Evolutionary conservation across 2,329 filamentous ascomycete species (phyloP), one percentile per base, ranked within the genome.

Genomic region (Spiromastix sp.): DNA sequence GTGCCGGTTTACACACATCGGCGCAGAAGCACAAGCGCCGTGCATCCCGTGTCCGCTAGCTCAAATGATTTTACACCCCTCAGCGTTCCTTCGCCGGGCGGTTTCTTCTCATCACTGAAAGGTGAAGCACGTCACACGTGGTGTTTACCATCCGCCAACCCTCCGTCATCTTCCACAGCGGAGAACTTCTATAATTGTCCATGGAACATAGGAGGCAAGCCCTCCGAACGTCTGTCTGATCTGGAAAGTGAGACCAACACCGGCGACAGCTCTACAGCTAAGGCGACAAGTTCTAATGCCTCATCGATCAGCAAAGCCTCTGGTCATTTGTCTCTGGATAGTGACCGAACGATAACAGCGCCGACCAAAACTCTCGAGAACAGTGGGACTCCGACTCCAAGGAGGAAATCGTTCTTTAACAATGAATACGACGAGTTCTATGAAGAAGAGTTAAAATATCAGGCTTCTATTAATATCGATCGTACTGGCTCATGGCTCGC

Each of bases 171-270:
- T 2, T 85, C 85, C 19, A 86, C 81, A n/a, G 89, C 89, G 7
- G 85, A 94, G 55, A 77, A 81, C 43, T 96, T 95, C 51, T 96
- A 96, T 62, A 79, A 81, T 43, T 72, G 81, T 18, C 86, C 87
- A 3, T 95, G 86, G 80, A 71, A 68, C 44, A 60, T 61, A n/a
- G n/a, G n/a, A n/a, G n/a, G n/a, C n/a, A n/a, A n/a, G n/a, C n/a
- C n/a, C n/a, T n/a, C n/a, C n/a, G n/a, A n/a, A n/a, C n/a, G n/a
- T n/a, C n/a, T n/a, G n/a, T n/a, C n/a, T n/a, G n/a, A n/a, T n/a
- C n/a, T n/a, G n/a, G n/a, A n/a, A n/a, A n/a, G n/a, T n/a, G n/a
- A n/a, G n/a, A n/a, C n/a, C n/a, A n/a, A n/a, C n/a, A n/a, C n/a
- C n/a, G n/a, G n/a, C n/a, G n/a, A n/a, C n/a, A n/a, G n/a, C n/a